Percentiles rank a stretch among this genome's conserved stretches.
phyloP scores from a whole-genome alignment of 345 rosid genomes.

The Citrus medica region DNA sequence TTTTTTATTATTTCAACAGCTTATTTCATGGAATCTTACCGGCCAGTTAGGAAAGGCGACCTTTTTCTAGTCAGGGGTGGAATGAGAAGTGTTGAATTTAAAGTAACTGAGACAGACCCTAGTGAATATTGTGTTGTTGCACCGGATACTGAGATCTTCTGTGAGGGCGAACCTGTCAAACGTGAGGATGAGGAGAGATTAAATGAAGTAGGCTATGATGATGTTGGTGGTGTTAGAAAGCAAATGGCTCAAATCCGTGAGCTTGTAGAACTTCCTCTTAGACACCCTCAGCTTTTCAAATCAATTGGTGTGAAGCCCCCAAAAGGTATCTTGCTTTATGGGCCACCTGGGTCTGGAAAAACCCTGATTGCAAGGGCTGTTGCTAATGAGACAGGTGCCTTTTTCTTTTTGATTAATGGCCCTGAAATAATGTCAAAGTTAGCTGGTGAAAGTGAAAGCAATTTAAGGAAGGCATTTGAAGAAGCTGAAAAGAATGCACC shows the following conservation, averaged over 20 bases:
- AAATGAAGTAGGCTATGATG: slow-evolving; percentile 46
- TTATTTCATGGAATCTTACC: slow-evolving; percentile 42
- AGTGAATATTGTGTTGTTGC: slow-evolving; percentile 45
- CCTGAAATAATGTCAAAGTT: slow-evolving; percentile 22
- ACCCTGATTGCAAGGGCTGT: slow-evolving; percentile 47
- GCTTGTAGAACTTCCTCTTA: slow-evolving; percentile 44
- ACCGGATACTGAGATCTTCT: slow-evolving; percentile 48
- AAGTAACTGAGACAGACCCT: slow-evolving; percentile 46
- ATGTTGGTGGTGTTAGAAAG: slow-evolving; percentile 49
- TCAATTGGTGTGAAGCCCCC: slow-evolving; percentile 50
- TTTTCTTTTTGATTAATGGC: slow-evolving; percentile 19
- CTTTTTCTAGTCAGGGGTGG: slow-evolving; percentile 50
- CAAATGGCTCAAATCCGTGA: slow-evolving; percentile 56
- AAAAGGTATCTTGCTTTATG: slow-evolving; percentile 42
- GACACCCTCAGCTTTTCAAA: slow-evolving; percentile 44
- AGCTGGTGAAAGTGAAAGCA: slow-evolving; percentile 22
- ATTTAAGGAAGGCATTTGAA: slow-evolving; percentile 18
- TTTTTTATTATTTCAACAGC: slow-evolving; percentile 23
- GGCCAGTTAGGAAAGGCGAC: slow-evolving; percentile 50
- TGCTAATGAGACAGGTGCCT: slow-evolving; percentile 25
- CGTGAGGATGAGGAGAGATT: slow-evolving; percentile 44
- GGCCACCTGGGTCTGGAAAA: slow-evolving; percentile 25
- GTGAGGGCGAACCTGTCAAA: slow-evolving; percentile 46
- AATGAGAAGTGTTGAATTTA: slow-evolving; percentile 45
- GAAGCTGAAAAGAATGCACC: slow-evolving; percentile 21